Base-by-base conservation (phyloP, 306 rosid genomes). In the Senna siamea region DNA sequence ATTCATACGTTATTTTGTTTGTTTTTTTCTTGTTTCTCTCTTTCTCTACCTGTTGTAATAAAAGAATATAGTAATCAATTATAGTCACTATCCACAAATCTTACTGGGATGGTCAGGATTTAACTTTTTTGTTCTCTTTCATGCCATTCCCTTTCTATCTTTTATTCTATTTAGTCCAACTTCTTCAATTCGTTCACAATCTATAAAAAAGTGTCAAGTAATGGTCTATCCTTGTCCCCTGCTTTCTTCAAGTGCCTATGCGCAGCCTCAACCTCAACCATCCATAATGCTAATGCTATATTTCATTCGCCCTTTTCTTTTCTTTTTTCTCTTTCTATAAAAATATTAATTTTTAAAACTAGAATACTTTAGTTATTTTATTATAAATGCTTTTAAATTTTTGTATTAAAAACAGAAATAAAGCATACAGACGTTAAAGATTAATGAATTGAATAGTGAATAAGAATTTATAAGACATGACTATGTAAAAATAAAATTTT, bases 261-360 rank as follows among this genome's bases (percentile, higher is more conserved):
- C 44, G 40, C 22, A 32, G 52, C 28, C 41, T 32, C 73, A 54
- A 14, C 53, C 68, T 30, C 28, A 69, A 55, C 84, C 77, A 75
- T 75, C 69, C 77, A 44, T 30, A 19, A 5, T 75, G 76, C 37
- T 32, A 5, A 2, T 32, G 23, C 51, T 12, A 48, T 66, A 38
- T 38, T 65, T 47, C 4, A 5, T 46, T 17, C 50, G 4, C 1
- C 69, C 2, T 9, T 59, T 6, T 23, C 32, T 8, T n/a, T 55
- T 46, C 17, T 35, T 17, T 32, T 37, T 4, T 37, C 40, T 7
- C 30, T 26, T 26, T 26, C 3, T 26, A 26, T 26, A 26, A 26
- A 26, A 26, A 26, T 26, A 26, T 26, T 26, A 1, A 26, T 37
- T 37, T 37, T 37, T 4, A 37, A 37, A 7, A 37, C 40, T 2